phyloP scores from a whole-genome alignment of 495 filamentous ascomycete genomes.

The Podospora appendiculata region DNA sequence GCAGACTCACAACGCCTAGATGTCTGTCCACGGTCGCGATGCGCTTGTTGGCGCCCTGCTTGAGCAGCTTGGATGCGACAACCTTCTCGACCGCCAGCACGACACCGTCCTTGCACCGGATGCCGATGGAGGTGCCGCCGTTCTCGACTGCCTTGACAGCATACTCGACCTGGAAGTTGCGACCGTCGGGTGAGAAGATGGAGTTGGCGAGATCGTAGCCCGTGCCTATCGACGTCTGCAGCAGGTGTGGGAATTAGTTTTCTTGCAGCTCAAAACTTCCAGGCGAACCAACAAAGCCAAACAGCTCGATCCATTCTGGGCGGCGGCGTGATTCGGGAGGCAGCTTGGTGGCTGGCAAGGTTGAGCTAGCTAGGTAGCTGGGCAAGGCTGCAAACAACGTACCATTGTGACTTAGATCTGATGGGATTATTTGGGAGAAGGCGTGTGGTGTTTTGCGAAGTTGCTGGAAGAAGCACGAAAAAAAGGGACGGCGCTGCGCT shows the following conservation, averaged over 20 bases:
- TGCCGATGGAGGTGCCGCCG: conserved; percentile 91
- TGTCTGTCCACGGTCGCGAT: conserved; percentile 93
- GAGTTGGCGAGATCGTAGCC: conserved; percentile 99
- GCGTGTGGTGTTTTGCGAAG: not conserved
- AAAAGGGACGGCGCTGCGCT: no score
- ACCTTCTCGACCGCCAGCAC: conserved; percentile 96
- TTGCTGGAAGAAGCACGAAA: no score
- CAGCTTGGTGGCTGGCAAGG: no score
- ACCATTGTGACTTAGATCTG: conserved; percentile 13
- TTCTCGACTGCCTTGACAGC: conserved; percentile 98
- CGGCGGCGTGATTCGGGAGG: no score
- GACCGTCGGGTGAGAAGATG: conserved; percentile 96
- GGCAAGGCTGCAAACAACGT: not conserved
- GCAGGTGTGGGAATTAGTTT: not conserved
- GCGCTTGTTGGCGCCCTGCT: conserved; percentile 88
- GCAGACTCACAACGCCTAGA: conserved; percentile 72
- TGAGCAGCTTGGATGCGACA: conserved; percentile 88
- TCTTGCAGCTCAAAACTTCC: not conserved
- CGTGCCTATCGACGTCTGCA: conserved; percentile 91
- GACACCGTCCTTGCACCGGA: conserved; percentile 94
- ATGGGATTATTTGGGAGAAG: not conserved
- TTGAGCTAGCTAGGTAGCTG: no score
- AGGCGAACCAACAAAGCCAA: not conserved
- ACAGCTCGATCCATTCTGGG: no score
- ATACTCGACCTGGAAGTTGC: conserved; percentile 99